Base-by-base conservation (phyloP, 768 basidiomycete genomes). In the Lentinula edodes region DNA sequence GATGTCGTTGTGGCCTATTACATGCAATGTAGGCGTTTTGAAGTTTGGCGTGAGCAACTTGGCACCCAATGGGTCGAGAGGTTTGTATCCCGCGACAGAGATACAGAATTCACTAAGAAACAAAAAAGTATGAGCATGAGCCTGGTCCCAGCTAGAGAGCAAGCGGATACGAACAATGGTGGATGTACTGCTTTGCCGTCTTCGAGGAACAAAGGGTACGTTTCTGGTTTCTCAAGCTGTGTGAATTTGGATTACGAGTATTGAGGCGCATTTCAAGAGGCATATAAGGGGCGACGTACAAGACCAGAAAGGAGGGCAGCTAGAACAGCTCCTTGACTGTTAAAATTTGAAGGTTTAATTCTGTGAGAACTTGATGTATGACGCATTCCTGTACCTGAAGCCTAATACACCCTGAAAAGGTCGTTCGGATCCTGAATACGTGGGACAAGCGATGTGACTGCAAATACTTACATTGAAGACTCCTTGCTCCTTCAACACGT, bases 311-410 rank as follows among this genome's bases (percentile, higher is more conserved):
- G 75, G 39, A 92, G 67, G 8, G 83, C 87, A 36, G 89, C 92
- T 73, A 92, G 79, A 4, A 83, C 84, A 15, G 89, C 91, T 15
- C 91, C 91, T 74, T 94, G 92, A 63, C 89, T 90, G 46, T 28
- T 6, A 18, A 18, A 54, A 1, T 39, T 52, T 8, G 18, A 12
- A 32, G 6, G 18, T 32, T 5, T 3, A 9, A 39, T 18, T 36
- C 35, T 2, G 18, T 18, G 58, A 4, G 7, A 23, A 5, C 2
- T 23, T 16, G 38, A 5, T 34, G 23, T 50, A n/a, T 61, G 20
- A 51, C 46, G 32, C 8, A 16, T 38, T 53, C 12, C 62, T 61
- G 34, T 34, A 86, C 88, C 90, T 91, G 69, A 92, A 92, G 6
- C 91, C 91, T 67, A 93, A 80, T 7, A 92, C 82, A 32, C 90